Evolutionary conservation across 805 yeast genomes (phyloP), one percentile per base, ranked within the genome.

Genomic region (Metschnikowia chrysomelidarum): DNA sequence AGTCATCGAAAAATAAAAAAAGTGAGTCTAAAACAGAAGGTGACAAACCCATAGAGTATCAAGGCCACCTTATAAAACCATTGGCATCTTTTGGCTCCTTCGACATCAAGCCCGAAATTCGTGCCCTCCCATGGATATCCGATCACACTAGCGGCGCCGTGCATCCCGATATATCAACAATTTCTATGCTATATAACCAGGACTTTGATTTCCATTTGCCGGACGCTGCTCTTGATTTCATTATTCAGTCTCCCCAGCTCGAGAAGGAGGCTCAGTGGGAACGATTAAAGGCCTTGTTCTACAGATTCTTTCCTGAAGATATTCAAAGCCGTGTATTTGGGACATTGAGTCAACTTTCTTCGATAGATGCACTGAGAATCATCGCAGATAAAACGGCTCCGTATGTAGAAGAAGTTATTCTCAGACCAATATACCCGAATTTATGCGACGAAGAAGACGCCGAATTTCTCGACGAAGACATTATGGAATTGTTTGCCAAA

Each of bases 231-330:
- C n/a, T 19, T 6, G 15, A 34, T 3, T 34, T 28, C n/a, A 14
- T 34, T 13, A 15, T 16, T 2, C 38, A 34, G 16, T 24, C 38
- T n/a, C 24, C 32, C 2, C 14, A 19, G 19, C 28, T 34, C 6
- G 8, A 28, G n/a, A 25, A 34, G 16, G 38, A 34, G 12, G 38
- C 38, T 1, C 18, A 16, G 3, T 34, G 38, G 38, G 38, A 28
- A 19, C 19, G 10, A 15, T 13, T 17, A 16, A 34, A 34, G 23
- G 38, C 33, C 4, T 29, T 19, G 12, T 34, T 34, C 15, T 34
- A 28, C 12, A 16, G 24, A 2, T 19, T 15, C 18, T 24, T 28
- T 14, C 28, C 33, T 10, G 6, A 23, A 19, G 21, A 19, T 15
- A 12, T 13, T 4, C 19, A 21, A 21, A 7, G 7, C 9, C 11